Conservation (phyloP, 352 stramenopile species). For the Phytophthora pini region DNA sequence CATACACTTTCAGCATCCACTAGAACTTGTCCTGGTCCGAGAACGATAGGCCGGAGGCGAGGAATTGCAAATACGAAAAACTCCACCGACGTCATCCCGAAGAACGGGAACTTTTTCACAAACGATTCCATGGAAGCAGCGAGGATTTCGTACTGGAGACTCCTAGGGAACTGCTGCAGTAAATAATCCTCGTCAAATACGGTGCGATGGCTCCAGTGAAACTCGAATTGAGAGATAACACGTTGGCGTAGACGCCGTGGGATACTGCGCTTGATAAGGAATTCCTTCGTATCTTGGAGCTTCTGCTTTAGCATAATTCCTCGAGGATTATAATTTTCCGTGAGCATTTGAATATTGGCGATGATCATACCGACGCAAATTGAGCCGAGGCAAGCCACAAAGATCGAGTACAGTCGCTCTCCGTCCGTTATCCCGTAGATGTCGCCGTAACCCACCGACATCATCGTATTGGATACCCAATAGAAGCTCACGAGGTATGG, state of each 20-base stretch:
- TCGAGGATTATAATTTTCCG: conserved; percentile 91
- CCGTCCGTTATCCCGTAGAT: conserved; percentile 83
- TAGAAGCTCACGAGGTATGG: conserved; percentile 93
- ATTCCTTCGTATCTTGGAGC: conserved; percentile 83
- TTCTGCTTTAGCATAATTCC: conserved; percentile 77
- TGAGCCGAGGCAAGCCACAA: conserved; percentile 83
- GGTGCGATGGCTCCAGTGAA: conserved; percentile 74
- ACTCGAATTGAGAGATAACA: conserved; percentile 84
- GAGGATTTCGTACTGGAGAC: conserved; percentile 82
- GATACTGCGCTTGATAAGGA: conserved; percentile 73
- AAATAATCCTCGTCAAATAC: conserved; percentile 80
- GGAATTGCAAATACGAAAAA: conserved; percentile 80
- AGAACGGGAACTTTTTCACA: conserved; percentile 80
- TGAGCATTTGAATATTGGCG: conserved; percentile 92
- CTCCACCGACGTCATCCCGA: conserved; percentile 74
- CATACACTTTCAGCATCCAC: conserved; percentile 83
- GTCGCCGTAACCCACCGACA: conserved; percentile 93
- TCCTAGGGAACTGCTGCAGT: conserved; percentile 70
- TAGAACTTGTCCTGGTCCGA: conserved; percentile 62
- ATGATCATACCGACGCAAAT: conserved; percentile 94
- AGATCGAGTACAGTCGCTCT: conserved; percentile 87
- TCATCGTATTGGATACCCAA: conserved; percentile 94
- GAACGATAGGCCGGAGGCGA: conserved; percentile 63
- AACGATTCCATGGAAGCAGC: conserved; percentile 80
- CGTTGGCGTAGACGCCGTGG: conserved; percentile 67